Conservation (phyloP, 2,329 filamentous ascomycete species). For the Epichloe amarillans region DNA sequence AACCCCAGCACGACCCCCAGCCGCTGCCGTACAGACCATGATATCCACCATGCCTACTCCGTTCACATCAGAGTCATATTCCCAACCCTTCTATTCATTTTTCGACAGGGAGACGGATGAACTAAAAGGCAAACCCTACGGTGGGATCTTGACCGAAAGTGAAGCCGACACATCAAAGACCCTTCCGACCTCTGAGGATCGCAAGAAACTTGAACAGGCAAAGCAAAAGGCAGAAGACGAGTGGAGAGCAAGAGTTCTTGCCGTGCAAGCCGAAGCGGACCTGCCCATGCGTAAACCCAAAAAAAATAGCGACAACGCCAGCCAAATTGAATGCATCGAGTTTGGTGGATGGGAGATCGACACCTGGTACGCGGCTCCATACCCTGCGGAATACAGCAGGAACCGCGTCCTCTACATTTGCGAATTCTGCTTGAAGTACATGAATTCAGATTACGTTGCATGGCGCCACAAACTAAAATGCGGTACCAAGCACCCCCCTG, state of each 20-base stretch:
- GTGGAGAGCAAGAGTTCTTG: slow-evolving; percentile 57
- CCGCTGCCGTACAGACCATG: slow-evolving; percentile 5
- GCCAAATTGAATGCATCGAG: slow-evolving; percentile 97
- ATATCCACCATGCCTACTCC: slow-evolving; percentile 35
- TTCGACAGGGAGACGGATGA: slow-evolving; percentile 84
- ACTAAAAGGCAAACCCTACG: slow-evolving; percentile 83
- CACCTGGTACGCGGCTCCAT: slow-evolving; percentile 97
- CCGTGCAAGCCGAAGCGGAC: slow-evolving; percentile 50
- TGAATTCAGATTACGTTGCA: slow-evolving; percentile 97
- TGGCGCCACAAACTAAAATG: slow-evolving; percentile 98
- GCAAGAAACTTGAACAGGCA: slow-evolving; percentile 77
- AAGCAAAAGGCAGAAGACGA: slow-evolving; percentile 85
- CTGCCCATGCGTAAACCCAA: slow-evolving; percentile 50
- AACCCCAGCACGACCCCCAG: slow-evolving; percentile 8
- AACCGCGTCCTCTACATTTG: slow-evolving; percentile 97
- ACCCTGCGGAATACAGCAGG: slow-evolving; percentile 94
- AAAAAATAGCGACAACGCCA: slow-evolving; percentile 74
- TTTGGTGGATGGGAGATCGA: slow-evolving; percentile 97
- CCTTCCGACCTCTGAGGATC: slow-evolving; percentile 65
- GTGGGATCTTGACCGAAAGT: slow-evolving; percentile 75
- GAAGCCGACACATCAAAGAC: slow-evolving; percentile 90
- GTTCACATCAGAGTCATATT: slow-evolving; percentile 46
- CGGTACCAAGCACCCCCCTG: slow-evolving; percentile 88
- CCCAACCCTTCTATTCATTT: slow-evolving; percentile 75
- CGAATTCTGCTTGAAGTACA: slow-evolving; percentile 98